phyloP scores from a whole-genome alignment of 805 yeast species.

The Candida dajiaensis region DNA sequence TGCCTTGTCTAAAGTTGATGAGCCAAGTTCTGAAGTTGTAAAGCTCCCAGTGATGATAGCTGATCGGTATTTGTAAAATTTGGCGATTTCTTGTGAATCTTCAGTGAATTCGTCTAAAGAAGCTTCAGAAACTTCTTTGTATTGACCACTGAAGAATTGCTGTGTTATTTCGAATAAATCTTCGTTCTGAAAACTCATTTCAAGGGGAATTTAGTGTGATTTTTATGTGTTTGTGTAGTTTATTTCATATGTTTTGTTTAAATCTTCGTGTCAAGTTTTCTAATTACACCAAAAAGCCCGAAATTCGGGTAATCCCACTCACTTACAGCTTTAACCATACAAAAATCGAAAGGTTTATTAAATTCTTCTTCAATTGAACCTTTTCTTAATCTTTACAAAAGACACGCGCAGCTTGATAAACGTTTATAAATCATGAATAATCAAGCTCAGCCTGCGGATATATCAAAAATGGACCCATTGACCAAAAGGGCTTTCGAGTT shows the following conservation, averaged over 20 bases:
- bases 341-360: no score
- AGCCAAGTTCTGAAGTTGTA: background rate
- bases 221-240: background rate
- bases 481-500: constrained; percentile 31
- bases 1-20: background rate
- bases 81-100: background rate
- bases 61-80: background rate
- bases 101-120: background rate
- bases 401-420: background rate
- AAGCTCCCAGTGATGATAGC: background rate
- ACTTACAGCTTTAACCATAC: background rate
- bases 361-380: background rate
- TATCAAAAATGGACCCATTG: background rate
- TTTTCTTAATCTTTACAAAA: no score
- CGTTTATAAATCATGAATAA: background rate
- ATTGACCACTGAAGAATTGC: background rate
- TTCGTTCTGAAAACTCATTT: background rate
- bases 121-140: background rate
- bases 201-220: background rate
- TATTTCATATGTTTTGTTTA: background rate
- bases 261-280: background rate
- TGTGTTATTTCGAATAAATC: background rate
- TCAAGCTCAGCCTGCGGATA: background rate
- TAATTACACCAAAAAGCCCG: background rate
- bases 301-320: background rate